Evolutionary conservation across 352 stramenopile species (phyloP), one percentile per base, ranked within the genome.

Genomic region (Plasmopara viticola): DNA sequence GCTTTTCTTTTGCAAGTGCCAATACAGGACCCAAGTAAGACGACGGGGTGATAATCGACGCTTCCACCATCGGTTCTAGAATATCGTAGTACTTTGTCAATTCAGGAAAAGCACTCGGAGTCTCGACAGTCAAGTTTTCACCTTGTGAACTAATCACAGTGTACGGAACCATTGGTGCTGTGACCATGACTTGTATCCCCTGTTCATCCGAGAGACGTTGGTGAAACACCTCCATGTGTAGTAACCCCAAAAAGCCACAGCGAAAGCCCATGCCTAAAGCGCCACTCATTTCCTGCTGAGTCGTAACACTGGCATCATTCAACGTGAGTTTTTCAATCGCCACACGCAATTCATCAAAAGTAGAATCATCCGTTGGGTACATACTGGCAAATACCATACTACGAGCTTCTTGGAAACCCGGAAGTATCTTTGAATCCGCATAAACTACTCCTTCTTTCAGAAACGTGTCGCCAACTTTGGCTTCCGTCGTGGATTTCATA

Each of bases 311-410:
- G 4, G 95, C 93, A 66, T 99, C 97, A 59, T 99, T 99, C 0
- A 99, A 68, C 39, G 90, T 94, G 5, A 99, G 83, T 56, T 95
- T 90, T 51, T 98, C 92, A 13, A 99, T 95, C 6, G 96, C 94
- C 1, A 84, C 80, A n/a, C 87, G 84, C 44, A 99, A 65, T 43
- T 98, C 95, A 48, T 98, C 95, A 63, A 99, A 99, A 34, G 78
- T 94, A 51, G 87, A 94, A 47, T 94, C 86, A 44, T 99, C 94
- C 9, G 97, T 93, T 5, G 97, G 97, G 75, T 98, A 99, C 60
- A 99, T 95, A 56, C 86, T 98, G 6, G 96, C 96, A 75, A 98
- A 99, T n/a, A 99, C 95, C 96, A 99, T 99, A 20, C 78, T 90
- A 13, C 77, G 73, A 2, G 79, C 84, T 47, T 90, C 79, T 58